Base-by-base conservation (phyloP, 345 rosid species). In the Xanthoceras sorbifolium region DNA sequence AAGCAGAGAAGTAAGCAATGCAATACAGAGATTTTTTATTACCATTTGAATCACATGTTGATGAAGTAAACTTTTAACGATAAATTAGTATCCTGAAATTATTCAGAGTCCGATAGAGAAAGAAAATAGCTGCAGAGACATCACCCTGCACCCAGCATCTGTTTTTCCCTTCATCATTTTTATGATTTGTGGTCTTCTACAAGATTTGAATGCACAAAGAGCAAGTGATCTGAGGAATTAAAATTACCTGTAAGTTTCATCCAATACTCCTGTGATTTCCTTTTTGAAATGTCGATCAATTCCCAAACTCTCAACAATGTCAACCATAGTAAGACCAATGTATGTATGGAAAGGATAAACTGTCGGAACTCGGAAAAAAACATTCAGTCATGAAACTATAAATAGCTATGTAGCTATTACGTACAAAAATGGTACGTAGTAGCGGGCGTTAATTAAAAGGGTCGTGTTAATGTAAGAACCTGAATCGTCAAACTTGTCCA, bases 361-460 rank as follows among this genome's bases (percentile, higher is more conserved):
- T 28, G 97, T 85, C 42, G 97, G 98, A 76, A 89, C 99, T 95
- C n/a, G n/a, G n/a, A n/a, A n/a, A n/a, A n/a, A n/a, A n/a, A n/a
- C n/a, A n/a, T n/a, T n/a, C n/a, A n/a, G n/a, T n/a, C n/a, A n/a
- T n/a, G n/a, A n/a, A n/a, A n/a, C n/a, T n/a, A n/a, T n/a, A n/a
- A n/a, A n/a, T n/a, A n/a, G n/a, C n/a, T n/a, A n/a, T n/a, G n/a
- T n/a, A n/a, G n/a, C n/a, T n/a, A n/a, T n/a, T n/a, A n/a, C n/a
- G n/a, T n/a, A n/a, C n/a, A n/a, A n/a, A n/a, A n/a, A n/a, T n/a
- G n/a, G n/a, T n/a, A n/a, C n/a, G n/a, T n/a, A n/a, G n/a, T n/a
- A n/a, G n/a, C n/a, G n/a, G n/a, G n/a, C n/a, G n/a, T n/a, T n/a
- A n/a, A n/a, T n/a, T n/a, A n/a, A n/a, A n/a, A n/a, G n/a, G n/a